A percentile compares a stretch with the other conserved stretches of the same genome.
Evolutionary conservation across 1,284 basidiomycete species (phyloP).

Genomic region (Cystobasidiaceae sp.): DNA sequence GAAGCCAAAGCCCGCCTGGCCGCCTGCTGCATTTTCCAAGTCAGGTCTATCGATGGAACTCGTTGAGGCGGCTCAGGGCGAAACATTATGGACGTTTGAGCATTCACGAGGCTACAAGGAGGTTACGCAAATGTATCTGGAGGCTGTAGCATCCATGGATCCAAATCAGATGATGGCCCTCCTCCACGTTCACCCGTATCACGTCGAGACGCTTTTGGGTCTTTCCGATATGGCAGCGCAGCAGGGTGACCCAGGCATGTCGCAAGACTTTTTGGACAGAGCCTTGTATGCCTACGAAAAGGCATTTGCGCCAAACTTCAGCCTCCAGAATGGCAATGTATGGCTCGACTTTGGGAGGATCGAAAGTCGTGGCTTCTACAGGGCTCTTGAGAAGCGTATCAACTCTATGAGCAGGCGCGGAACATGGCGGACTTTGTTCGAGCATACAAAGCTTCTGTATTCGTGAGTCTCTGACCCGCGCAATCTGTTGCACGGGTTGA

Average conservation of each 20-base stretch:
- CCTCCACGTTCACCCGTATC: slow-evolving; percentile 59
- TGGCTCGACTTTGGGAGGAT: slow-evolving; percentile 79
- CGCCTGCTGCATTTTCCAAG: slow-evolving; percentile 47
- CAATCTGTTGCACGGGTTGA: not conserved
- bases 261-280: slow-evolving; percentile 76
- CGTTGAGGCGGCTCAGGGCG: slow-evolving; percentile 45
- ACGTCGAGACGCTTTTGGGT: slow-evolving; percentile 84
- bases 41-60: slow-evolving; percentile 29
- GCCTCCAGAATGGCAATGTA: slow-evolving; percentile 68
- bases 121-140: slow-evolving; percentile 46
- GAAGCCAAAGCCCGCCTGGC: slow-evolving; percentile 47
- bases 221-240: slow-evolving; percentile 54
- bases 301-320: slow-evolving; percentile 75
- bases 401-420: slow-evolving; percentile 65
- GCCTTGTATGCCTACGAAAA: slow-evolving; percentile 85
- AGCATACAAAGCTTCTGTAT: slow-evolving; percentile 69
- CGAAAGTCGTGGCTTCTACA: slow-evolving; percentile 78
- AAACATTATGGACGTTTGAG: slow-evolving; percentile 80
- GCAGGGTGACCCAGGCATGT: slow-evolving; percentile 53
- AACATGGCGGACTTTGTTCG: slow-evolving; percentile 78
- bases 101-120: slow-evolving; percentile 76
- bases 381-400: slow-evolving; percentile 47
- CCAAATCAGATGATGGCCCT: slow-evolving; percentile 52
- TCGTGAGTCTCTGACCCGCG: slow-evolving; percentile 28
- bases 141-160: slow-evolving; percentile 38